Base-by-base conservation (phyloP, 768 basidiomycete species). In the Mycena galopus region DNA sequence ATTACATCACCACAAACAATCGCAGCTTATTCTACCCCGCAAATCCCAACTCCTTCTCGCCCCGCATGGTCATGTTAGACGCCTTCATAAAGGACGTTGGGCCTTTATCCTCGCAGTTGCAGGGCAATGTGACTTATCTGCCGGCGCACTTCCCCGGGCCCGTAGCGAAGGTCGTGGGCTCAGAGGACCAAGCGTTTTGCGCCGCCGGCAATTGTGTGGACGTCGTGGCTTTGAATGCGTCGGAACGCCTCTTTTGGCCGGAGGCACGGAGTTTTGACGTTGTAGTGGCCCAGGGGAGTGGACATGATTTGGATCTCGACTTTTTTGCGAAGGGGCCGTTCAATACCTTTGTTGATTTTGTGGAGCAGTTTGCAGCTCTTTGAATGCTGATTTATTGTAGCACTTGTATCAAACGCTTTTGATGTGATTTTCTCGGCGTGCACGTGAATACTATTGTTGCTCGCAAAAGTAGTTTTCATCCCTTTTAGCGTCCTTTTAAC, bases 301-400 rank as follows among this genome's bases (percentile, higher is more conserved):
- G 35, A 37, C 35, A 67, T 47, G 65, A 67, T 67, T 1, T 67
- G 42, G 58, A 58, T 32, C 37, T 67, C 12, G 65, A 67, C 44
- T 67, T 67, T 33, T 59, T 60, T 14, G 66, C 66, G 29, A 9
- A 59, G 8, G 32, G 44, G 44, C 35, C 35, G 35, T 37, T 37
- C 35, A 37, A 37, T 37, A 37, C 35, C 35, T 37, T 37, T 37
- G 35, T 12, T 39, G 57, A 55, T 11, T 58, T 67, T 23, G 65
- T 67, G 51, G 30, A 65, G n/a, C n/a, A 55, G 51, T 65, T 65
- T 53, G 14, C 35, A n/a, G n/a, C n/a, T n/a, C n/a, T n/a, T n/a
- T n/a, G n/a, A n/a, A n/a, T n/a, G n/a, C n/a, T n/a, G n/a, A n/a
- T n/a, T n/a, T n/a, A n/a, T n/a, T n/a, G n/a, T n/a, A n/a, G n/a